phyloP scores from a whole-genome alignment of 192 early-diverging fungal species.

The Rhizoclosmatium sp. region DNA sequence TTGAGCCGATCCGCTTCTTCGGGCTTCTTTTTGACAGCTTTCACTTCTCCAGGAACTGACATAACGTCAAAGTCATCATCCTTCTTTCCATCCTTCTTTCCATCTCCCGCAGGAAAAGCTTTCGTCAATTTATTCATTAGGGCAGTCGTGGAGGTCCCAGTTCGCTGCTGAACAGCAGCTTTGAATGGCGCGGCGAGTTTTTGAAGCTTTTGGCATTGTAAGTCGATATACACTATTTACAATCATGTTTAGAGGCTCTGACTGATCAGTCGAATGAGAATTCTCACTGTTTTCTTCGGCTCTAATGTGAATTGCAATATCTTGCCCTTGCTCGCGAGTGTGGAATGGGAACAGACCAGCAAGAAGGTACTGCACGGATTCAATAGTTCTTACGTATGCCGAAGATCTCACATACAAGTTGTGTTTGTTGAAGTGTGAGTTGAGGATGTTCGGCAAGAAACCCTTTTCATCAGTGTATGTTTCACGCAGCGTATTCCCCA shows the following conservation, averaged over 20 bases:
- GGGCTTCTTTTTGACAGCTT: background rate
- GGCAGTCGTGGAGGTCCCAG: background rate
- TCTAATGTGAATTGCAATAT: constrained; percentile 24
- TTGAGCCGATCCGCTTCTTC: constrained; percentile 6
- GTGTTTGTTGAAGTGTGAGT: background rate
- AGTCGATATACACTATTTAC: constrained; percentile 20
- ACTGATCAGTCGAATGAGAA: too few species aligned
- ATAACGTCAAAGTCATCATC: background rate
- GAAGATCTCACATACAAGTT: constrained; percentile 65
- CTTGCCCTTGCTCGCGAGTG: constrained; percentile 17
- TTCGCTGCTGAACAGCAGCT: background rate
- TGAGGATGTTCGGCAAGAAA: constrained; percentile 14
- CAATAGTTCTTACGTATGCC: constrained; percentile 69
- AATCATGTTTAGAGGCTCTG: too few species aligned
- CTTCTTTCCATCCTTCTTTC: background rate
- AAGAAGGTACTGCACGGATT: constrained; percentile 71
- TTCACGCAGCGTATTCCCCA: constrained; percentile 17
- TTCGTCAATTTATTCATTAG: constrained; percentile 24
- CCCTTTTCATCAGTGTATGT: background rate
- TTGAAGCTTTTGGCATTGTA: constrained; percentile 10
- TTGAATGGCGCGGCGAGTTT: constrained; percentile 39
- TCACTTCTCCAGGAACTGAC: background rate
- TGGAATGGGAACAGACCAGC: constrained; percentile 64
- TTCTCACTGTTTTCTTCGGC: constrained; percentile 14
- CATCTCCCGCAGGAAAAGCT: background rate